Conservation (phyloP, 2,329 filamentous ascomycete genomes). For the Verticillium longisporum region DNA sequence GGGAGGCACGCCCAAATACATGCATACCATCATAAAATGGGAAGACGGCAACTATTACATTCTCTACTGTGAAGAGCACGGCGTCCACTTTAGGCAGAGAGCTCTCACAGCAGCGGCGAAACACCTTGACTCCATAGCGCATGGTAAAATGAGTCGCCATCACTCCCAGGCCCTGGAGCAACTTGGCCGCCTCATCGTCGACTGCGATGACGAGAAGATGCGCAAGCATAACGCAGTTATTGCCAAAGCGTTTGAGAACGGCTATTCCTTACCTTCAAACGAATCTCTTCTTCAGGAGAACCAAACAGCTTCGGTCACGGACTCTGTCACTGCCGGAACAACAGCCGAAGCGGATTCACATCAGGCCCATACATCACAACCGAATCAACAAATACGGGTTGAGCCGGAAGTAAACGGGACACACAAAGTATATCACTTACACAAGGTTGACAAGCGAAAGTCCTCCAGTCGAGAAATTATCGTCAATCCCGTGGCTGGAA, state of each 20-base stretch:
- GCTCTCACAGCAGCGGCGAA: conserved; percentile 10
- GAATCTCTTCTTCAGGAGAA: neutral
- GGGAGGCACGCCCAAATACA: conserved; percentile 11
- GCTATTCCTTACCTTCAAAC: conserved; percentile 4
- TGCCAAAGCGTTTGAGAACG: conserved; percentile 8
- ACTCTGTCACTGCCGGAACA: neutral
- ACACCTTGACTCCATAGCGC: conserved; percentile 9
- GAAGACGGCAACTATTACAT: conserved; percentile 11
- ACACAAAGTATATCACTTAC: neutral
- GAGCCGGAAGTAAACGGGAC: neutral
- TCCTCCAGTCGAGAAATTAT: conserved; percentile 1
- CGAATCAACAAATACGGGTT: neutral
- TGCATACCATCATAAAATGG: conserved; percentile 12
- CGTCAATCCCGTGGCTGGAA: conserved; percentile 8
- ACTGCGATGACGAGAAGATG: conserved; percentile 8
- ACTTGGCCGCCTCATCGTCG: conserved; percentile 10
- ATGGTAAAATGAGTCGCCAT: conserved; percentile 6
- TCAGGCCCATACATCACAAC: neutral
- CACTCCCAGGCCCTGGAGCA: conserved; percentile 7
- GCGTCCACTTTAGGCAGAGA: conserved; percentile 12
- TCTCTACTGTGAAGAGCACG: conserved; percentile 14
- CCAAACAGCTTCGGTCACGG: neutral
- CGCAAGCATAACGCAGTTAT: conserved; percentile 11
- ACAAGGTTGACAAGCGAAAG: neutral
- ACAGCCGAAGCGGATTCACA: no score